These are phyloP conservation scores for Colletotrichum endophyticum DNA, from an alignment of 2,329 filamentous ascomycete species.

Conservation along the genomic window DNA sequence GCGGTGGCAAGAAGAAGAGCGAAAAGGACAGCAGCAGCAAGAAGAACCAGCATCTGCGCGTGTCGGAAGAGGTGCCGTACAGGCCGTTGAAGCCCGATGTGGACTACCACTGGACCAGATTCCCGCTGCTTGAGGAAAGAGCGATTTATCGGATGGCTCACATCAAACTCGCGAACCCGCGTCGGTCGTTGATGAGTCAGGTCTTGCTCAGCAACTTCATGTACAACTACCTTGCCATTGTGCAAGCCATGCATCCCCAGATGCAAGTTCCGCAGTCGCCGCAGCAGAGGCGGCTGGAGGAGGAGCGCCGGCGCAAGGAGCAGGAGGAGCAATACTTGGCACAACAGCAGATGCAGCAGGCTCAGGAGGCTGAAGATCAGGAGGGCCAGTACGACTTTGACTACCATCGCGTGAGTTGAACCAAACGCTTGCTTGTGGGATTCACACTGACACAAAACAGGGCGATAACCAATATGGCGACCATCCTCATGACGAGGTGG, in stretches of 20 bases:
- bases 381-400: conserved; percentile 58
- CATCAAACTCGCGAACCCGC: conserved; percentile 97
- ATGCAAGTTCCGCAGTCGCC: conserved; percentile 88
- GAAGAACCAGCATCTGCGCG: conserved; percentile 74
- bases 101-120: conserved; percentile 95
- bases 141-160: conserved; percentile 99
- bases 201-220: conserved; percentile 98
- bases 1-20: conserved; percentile 85
- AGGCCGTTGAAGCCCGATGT: conserved; percentile 82
- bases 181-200: conserved; percentile 89
- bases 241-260: conserved; percentile 98
- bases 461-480: conserved; percentile 52
- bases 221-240: conserved; percentile 98
- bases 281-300: conserved; percentile 69
- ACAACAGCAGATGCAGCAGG: conserved; percentile 47
- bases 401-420: conserved; percentile 53
- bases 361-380: conserved; percentile 49
- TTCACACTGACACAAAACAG: conserved; percentile 31
- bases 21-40: conserved; percentile 77
- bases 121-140: conserved; percentile 92
- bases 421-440: no score
- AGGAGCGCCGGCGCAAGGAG: conserved; percentile 56
- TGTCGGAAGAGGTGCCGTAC: conserved; percentile 79
- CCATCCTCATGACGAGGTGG: conserved; percentile 46
- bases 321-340: conserved; percentile 54